Evolutionary conservation across 208 protist genomes (phyloP).

Genomic region (Leptomonas pyrrhocoris): DNA sequence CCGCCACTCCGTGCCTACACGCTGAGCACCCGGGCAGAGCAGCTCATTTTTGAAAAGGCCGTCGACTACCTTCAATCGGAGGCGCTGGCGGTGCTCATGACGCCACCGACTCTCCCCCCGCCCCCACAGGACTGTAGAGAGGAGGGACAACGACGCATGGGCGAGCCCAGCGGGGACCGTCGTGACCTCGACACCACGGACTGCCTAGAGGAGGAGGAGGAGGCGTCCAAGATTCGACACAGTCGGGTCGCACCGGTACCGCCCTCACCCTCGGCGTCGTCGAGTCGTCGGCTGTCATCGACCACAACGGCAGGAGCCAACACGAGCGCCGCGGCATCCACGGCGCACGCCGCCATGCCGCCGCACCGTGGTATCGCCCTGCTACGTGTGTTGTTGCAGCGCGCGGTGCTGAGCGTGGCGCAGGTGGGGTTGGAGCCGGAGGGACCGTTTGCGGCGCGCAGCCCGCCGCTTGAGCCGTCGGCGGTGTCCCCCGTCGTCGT

Average conservation of each 20-base stretch:
- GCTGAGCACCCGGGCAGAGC: conserved; percentile 23
- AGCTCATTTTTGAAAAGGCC: conserved; percentile 33
- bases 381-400: conserved; percentile 60
- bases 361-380: conserved; percentile 41
- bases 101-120: not conserved
- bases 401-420: conserved; percentile 38
- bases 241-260: not conserved
- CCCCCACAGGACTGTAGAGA: no score
- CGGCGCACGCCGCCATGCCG: conserved; percentile 1
- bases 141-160: no score
- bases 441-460: not conserved
- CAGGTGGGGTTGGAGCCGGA: conserved; percentile 26
- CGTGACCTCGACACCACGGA: conserved; percentile 14
- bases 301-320: not conserved
- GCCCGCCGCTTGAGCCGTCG: not conserved
- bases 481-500: not conserved
- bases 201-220: conserved; percentile 28
- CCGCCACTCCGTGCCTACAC: conserved; percentile 19
- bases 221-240: not conserved
- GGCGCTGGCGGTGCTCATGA: conserved; percentile 25
- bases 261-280: not conserved
- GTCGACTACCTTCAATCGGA: conserved; percentile 33
- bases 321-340: not conserved
- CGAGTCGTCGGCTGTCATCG: no score
- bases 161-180: not conserved